Conservation (phyloP, 78 protist genomes). For the Planoprotostelium fungivorum region DNA sequence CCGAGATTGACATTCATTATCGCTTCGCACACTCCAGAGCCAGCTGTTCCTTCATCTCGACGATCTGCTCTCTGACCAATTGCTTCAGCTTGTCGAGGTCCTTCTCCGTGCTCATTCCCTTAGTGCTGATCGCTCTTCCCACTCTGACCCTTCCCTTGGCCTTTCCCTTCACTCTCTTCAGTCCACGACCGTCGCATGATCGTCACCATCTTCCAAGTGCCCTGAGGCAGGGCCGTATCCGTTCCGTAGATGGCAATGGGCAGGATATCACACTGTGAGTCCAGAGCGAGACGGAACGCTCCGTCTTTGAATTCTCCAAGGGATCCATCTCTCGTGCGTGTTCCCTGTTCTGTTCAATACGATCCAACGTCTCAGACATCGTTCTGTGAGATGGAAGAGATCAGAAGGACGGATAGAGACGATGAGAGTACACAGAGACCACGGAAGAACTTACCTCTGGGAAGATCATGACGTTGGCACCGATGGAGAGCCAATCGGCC, state of each 20-base stretch:
- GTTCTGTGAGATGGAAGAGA: no score
- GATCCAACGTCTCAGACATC: background rate
- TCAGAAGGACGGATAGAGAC: no score
- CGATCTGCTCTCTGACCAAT: background rate
- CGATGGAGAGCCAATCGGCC: background rate
- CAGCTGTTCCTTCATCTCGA: background rate
- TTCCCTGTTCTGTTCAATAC: background rate
- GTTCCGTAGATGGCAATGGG: background rate
- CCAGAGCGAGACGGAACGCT: background rate
- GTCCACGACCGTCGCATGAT: background rate
- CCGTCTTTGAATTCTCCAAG: background rate
- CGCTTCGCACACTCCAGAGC: background rate
- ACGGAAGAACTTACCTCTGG: background rate
- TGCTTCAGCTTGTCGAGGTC: background rate
- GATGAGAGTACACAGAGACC: no score
- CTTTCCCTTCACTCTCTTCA: background rate
- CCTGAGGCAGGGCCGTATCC: background rate
- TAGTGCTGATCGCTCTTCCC: background rate
- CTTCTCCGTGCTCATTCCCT: background rate
- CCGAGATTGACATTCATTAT: background rate
- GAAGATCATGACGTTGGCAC: background rate
- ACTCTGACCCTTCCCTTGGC: background rate
- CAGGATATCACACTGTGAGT: background rate
- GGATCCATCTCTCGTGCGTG: background rate
- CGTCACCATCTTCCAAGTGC: background rate